phyloP scores from a whole-genome alignment of 495 filamentous ascomycete genomes.

The Aspergillus diversus region DNA sequence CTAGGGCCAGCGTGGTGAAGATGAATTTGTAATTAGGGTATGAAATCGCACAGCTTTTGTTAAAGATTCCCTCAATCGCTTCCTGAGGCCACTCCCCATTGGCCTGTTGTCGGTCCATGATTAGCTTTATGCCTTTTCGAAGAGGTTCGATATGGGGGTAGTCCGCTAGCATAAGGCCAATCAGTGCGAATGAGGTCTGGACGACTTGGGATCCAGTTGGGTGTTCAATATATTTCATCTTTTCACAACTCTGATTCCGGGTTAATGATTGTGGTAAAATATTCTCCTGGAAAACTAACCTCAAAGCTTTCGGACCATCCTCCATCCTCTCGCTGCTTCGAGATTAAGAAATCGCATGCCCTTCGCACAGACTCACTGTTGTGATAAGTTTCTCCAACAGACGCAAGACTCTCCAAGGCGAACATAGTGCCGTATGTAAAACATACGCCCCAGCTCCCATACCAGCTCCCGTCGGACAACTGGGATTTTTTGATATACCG shows the following conservation, averaged over 20 bases:
- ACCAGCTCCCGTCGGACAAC: constrained; percentile 27
- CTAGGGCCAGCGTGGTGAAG: constrained; percentile 17
- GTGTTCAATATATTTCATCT: constrained; percentile 12
- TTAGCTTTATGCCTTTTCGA: constrained; percentile 1
- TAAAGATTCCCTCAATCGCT: constrained; percentile 13
- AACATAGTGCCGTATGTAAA: constrained; percentile 30
- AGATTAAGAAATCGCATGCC: constrained; percentile 28
- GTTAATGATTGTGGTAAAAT: too few relatives aligned
- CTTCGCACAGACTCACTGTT: constrained; percentile 13
- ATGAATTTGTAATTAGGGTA: constrained; percentile 21
- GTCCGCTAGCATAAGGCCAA: constrained; percentile 8
- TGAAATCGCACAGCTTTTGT: constrained; percentile 16
- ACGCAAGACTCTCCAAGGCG: constrained; percentile 26
- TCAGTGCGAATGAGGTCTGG: constrained; percentile 7
- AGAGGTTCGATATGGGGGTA: constrained; percentile 7
- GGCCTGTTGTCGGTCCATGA: constrained; percentile 8
- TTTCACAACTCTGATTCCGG: constrained; percentile 16
- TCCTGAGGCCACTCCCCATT: constrained; percentile 15
- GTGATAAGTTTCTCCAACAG: constrained; percentile 18
- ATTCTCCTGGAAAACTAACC: not conserved
- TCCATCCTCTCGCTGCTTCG: constrained; percentile 26
- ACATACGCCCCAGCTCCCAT: constrained; percentile 24
- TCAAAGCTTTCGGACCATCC: constrained; percentile 29
- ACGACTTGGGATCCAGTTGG: constrained; percentile 11
- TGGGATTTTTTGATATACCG: constrained; percentile 21